Conservation (phyloP, 140 eudicot species). For the Flaveria floridana region DNA sequence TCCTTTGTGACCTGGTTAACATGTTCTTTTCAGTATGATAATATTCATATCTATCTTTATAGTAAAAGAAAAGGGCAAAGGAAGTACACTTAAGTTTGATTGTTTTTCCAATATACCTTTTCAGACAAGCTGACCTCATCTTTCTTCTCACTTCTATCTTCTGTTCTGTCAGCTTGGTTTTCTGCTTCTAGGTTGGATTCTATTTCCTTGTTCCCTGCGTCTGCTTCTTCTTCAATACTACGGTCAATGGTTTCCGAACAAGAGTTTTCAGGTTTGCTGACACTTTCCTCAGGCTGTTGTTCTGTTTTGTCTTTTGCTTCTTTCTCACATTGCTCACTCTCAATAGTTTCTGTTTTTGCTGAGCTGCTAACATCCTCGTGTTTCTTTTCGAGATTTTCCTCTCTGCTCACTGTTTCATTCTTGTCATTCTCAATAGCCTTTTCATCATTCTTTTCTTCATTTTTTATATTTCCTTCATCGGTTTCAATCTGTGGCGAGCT, state of each 20-base stretch:
- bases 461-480: background rate
- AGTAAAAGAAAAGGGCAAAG: background rate
- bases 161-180: constrained; percentile 24
- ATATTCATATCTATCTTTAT: background rate
- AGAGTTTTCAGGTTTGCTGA: constrained; percentile 17
- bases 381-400: constrained; percentile 8
- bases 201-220: constrained; percentile 23
- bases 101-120: constrained; percentile 32
- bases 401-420: constrained; percentile 19
- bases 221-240: constrained; percentile 25
- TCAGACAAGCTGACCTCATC: constrained; percentile 28
- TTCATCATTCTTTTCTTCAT: constrained; percentile 11
- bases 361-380: constrained; percentile 15
- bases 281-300: constrained; percentile 20
- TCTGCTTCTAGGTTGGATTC: constrained; percentile 21
- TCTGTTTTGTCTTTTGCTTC: constrained; percentile 17
- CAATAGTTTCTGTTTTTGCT: constrained; percentile 14
- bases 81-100: background rate
- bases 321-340: constrained; percentile 20
- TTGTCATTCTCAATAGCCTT: constrained; percentile 13
- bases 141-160: constrained; percentile 15
- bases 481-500: constrained; percentile 23
- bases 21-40: background rate
- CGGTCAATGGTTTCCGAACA: constrained; percentile 25
- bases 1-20: constrained; percentile 16